Conservation (phyloP, 176 grass and related monocot genomes). For the Phoenix roebelenii region DNA sequence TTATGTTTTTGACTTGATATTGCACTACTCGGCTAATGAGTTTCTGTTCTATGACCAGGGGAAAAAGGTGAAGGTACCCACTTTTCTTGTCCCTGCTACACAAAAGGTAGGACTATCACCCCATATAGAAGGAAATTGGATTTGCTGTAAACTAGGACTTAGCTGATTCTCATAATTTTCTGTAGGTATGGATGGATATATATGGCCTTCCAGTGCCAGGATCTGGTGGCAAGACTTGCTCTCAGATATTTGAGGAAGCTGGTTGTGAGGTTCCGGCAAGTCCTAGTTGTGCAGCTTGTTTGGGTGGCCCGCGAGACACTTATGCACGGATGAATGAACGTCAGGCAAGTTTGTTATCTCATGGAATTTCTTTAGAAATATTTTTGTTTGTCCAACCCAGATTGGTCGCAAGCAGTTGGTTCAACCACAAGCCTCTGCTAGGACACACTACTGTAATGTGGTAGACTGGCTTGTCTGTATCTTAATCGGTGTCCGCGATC, state of each 20-base stretch:
- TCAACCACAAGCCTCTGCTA: too few species aligned
- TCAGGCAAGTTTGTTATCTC: constrained; percentile 24
- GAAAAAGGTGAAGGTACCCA: constrained; percentile 82
- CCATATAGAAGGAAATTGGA: neutral
- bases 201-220: constrained; percentile 68
- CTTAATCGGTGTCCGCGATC: too few species aligned
- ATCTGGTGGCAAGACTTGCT: constrained; percentile 74
- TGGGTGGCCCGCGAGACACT: constrained; percentile 84
- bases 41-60: constrained; percentile 42
- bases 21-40: neutral
- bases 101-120: constrained; percentile 56
- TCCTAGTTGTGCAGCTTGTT: constrained; percentile 79
- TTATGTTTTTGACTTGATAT: too few species aligned
- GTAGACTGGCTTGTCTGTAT: too few species aligned
- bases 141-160: constrained; percentile 1
- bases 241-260: constrained; percentile 93
- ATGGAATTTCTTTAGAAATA: too few species aligned
- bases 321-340: constrained; percentile 91
- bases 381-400: too few species aligned
- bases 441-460: too few species aligned
- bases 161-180: constrained; percentile 7
- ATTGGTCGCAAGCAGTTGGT: too few species aligned
- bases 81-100: constrained; percentile 93
- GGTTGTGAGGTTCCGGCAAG: constrained; percentile 90
- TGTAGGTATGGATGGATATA: constrained; percentile 89